These are phyloP conservation scores for Nyctanthes arbortristis DNA, from an alignment of 257 asterid genomes.

Conservation along the genomic window DNA sequence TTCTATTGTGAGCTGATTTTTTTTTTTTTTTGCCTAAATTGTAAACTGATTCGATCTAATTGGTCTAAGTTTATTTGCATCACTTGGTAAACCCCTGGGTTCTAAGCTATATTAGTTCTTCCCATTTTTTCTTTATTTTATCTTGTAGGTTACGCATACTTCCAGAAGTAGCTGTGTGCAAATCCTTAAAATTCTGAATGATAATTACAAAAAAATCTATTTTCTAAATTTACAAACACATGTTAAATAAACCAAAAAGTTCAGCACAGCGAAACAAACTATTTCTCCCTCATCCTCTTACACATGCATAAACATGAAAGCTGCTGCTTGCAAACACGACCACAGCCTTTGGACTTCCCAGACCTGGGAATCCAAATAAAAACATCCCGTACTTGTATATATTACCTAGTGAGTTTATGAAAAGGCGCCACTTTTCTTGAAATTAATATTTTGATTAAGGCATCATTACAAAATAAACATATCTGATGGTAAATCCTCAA, in stretches of 20 bases:
- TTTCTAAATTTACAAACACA: neutral
- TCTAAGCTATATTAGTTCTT: no score
- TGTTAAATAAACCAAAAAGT: neutral
- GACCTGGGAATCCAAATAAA: neutral
- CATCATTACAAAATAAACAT: slow-evolving; percentile 1
- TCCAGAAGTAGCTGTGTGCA: no score
- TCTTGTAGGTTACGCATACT: no score
- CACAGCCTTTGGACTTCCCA: neutral
- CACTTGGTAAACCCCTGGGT: no score
- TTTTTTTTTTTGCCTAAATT: no score
- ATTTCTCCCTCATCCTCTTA: neutral
- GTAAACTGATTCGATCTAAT: no score
- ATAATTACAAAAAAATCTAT: no score
- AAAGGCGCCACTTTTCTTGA: neutral
- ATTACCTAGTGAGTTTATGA: neutral
- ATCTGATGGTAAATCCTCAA: slow-evolving; percentile 16
- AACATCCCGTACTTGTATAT: neutral
- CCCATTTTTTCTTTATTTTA: no score
- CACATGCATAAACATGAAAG: neutral
- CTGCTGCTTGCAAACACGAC: neutral
- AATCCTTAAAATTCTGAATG: no score
- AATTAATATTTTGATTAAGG: neutral
- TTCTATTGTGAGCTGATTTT: no score
- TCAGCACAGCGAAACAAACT: neutral
- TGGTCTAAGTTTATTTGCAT: no score